Evolutionary conservation across 2,329 filamentous ascomycete species (phyloP), one percentile per base, ranked within the genome.

Genomic region (Fusarium euwallaceae): DNA sequence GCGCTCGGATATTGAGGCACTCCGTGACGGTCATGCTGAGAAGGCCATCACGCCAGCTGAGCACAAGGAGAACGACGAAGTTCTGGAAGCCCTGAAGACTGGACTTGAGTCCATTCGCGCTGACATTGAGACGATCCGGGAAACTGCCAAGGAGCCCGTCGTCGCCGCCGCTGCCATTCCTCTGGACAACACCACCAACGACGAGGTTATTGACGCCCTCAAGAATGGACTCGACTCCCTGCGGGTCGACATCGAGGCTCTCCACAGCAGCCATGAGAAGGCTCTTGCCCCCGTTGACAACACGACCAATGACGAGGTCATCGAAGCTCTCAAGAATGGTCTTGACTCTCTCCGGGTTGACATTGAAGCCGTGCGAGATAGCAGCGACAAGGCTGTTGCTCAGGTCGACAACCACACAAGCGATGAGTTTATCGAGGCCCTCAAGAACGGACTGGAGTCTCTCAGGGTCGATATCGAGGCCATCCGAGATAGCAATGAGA

Each of bases 181-280:
- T 4, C 84, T 90, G 0, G 94, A 95, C 76, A 88, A 94, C 82
- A 94, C 92, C 2, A 90, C 93, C 64, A 94, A 92, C 69, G 93
- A 95, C 73, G 94, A 97, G 81, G 94, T 97, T 59, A 86, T 97
- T 1, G 93, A 97, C 66, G 93, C 93, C 0, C 86, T 97, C 63
- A 95, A 93, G 80, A 88, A 91, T 20, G 94, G 94, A 0, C 86
- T 97, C 11, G 90, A 92, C 51, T 88, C 87, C 51, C 87, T 97
- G 20, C 91, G 91, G 64, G 86, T 88, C 3, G 94, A 97, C 59
- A 93, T 97, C 72, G 92, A 94, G 66, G 87, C 87, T 34, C 86
- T 97, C 29, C 92, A 92, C 17, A 89, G 91, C 29, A 83, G 78
- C 61, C 92, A 97, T 58, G 82, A 82, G 58, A 82, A 83, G 63